Evolutionary conservation across 495 filamentous ascomycete species (phyloP).

Genomic region (Annulohypoxylon moriforme): DNA sequence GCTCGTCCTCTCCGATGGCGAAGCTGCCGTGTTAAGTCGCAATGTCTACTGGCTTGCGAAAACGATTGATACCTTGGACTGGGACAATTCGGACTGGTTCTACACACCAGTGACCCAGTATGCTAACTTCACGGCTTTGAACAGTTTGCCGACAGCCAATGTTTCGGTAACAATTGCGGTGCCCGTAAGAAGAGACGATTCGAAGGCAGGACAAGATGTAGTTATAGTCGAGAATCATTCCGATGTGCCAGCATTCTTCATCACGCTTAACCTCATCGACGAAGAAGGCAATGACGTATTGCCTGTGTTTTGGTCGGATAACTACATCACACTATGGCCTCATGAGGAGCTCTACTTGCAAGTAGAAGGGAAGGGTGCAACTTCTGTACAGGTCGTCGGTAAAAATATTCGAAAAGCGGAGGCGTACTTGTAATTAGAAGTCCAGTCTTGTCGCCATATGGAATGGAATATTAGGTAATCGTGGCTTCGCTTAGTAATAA

Average conservation of each 20-base stretch:
- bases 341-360: conserved; percentile 59
- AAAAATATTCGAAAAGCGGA: conserved; percentile 41
- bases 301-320: conserved; percentile 69
- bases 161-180: conserved; percentile 48
- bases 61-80: conserved; percentile 62
- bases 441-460: background rate
- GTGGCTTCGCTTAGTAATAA: background rate
- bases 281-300: conserved; percentile 55
- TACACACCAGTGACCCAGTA: conserved; percentile 67
- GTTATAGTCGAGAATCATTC: conserved; percentile 65
- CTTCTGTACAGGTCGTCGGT: conserved; percentile 44
- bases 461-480: background rate
- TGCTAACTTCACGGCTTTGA: conserved; percentile 62
- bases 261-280: conserved; percentile 62
- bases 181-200: background rate
- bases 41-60: conserved; percentile 72
- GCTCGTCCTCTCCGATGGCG: conserved; percentile 55
- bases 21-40: conserved; percentile 58
- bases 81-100: conserved; percentile 68
- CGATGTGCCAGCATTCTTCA: conserved; percentile 66
- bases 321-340: conserved; percentile 72
- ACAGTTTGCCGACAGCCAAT: conserved; percentile 52
- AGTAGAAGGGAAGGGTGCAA: conserved; percentile 37
- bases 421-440: conserved; percentile 8
- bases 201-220: background rate